Evolutionary conservation across 306 rosid genomes (phyloP).

Genomic region (Alnus rubra): DNA sequence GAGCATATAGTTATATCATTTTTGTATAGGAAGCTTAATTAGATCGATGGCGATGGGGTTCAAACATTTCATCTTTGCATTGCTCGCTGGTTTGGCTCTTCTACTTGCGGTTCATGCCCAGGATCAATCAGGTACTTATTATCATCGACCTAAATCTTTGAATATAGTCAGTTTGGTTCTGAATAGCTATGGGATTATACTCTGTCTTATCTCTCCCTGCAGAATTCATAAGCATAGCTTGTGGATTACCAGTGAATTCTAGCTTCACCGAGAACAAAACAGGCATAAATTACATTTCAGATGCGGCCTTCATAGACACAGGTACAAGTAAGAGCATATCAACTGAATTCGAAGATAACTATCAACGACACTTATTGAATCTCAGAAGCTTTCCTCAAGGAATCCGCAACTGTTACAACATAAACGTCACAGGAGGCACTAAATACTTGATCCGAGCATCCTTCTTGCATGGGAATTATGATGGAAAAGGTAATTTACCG

Average conservation of each 20-base stretch:
- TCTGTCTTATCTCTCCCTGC: neutral
- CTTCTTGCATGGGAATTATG: conserved; percentile 24
- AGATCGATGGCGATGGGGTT: conserved; percentile 14
- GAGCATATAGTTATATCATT: too few species aligned
- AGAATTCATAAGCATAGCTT: conserved; percentile 16
- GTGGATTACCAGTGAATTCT: conserved; percentile 24
- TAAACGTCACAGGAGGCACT: conserved; percentile 20
- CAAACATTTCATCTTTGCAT: neutral
- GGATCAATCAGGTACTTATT: neutral
- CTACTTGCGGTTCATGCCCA: neutral
- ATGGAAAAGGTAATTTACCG: conserved; percentile 15
- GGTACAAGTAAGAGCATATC: conserved; percentile 21
- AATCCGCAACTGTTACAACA: conserved; percentile 41
- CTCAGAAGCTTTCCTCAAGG: conserved; percentile 53
- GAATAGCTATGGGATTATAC: neutral
- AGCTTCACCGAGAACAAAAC: conserved; percentile 22
- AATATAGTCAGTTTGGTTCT: neutral
- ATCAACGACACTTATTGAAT: neutral
- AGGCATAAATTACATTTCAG: conserved; percentile 27
- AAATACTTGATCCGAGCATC: conserved; percentile 22
- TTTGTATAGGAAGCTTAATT: too few species aligned
- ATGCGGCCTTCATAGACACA: conserved; percentile 15
- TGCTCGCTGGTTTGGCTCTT: neutral
- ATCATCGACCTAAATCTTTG: too few species aligned
- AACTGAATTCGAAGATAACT: neutral